phyloP scores from a whole-genome alignment of 257 asterid species.

The Solanum corneliomulleri region DNA sequence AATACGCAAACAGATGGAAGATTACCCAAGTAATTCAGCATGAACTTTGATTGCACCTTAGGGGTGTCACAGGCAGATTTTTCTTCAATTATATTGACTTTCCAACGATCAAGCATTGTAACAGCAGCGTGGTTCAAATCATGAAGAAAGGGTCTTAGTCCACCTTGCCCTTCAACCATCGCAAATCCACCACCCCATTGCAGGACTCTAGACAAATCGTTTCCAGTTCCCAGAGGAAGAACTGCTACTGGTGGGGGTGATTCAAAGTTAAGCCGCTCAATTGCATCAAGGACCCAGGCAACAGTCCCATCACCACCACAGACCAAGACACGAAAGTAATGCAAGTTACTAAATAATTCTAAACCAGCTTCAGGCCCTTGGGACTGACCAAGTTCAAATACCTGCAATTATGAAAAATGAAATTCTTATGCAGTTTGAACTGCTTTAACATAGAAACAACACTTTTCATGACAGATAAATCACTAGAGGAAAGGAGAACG shows the following conservation, averaged over 20 bases:
- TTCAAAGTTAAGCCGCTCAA: constrained; percentile 54
- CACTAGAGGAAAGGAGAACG: not conserved
- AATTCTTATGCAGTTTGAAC: not conserved
- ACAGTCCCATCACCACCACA: constrained; percentile 95
- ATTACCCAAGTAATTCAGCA: constrained; percentile 86
- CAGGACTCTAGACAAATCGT: constrained; percentile 72
- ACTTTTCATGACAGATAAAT: not conserved
- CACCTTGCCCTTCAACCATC: constrained; percentile 65
- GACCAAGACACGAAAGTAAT: constrained; percentile 64
- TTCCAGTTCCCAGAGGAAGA: constrained; percentile 89
- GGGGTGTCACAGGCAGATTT: constrained; percentile 22
- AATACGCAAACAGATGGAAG: not conserved
- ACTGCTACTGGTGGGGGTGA: constrained; percentile 85
- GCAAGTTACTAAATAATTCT: constrained; percentile 53
- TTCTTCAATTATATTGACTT: constrained; percentile 50
- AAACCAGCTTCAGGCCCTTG: constrained; percentile 82
- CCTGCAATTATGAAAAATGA: constrained; percentile 26
- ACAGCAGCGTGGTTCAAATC: constrained; percentile 68
- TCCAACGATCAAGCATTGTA: constrained; percentile 89
- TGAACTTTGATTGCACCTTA: constrained; percentile 52
- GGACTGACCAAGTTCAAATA: constrained; percentile 57
- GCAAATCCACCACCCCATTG: constrained; percentile 85
- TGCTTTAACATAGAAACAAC: not conserved
- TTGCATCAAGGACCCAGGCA: constrained; percentile 87
- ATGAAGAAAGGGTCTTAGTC: constrained; percentile 56